These are phyloP conservation scores for Suillus lakei DNA, from an alignment of 768 basidiomycete genomes.

Conservation along the genomic window DNA sequence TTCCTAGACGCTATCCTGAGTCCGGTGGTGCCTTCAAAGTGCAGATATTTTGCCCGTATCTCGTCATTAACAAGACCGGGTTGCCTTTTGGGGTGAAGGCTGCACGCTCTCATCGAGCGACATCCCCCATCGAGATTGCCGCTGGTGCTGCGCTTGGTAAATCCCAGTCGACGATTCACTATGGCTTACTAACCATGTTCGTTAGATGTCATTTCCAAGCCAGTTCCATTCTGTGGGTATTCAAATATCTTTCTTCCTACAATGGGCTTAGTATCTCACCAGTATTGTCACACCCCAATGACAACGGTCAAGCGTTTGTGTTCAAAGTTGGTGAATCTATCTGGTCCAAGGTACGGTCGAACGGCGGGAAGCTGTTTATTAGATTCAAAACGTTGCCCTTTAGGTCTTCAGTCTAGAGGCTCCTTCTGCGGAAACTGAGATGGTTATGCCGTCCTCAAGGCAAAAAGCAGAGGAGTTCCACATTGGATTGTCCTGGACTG, in stretches of 20 bases:
- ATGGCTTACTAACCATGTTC: slow-evolving; percentile 9
- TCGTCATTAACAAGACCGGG: slow-evolving; percentile 92
- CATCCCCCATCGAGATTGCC: slow-evolving; percentile 78
- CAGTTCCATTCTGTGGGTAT: slow-evolving; percentile 82
- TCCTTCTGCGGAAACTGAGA: slow-evolving; percentile 85
- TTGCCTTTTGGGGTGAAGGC: slow-evolving; percentile 79
- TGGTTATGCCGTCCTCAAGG: slow-evolving; percentile 68
- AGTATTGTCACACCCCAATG: slow-evolving; percentile 89
- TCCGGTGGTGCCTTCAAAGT: slow-evolving; percentile 97
- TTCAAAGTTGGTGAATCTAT: slow-evolving; percentile 80
- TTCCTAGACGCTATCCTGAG: slow-evolving; percentile 71
- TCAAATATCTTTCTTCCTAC: slow-evolving; percentile 7
- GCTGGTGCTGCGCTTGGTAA: slow-evolving; percentile 74
- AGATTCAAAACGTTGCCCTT: slow-evolving; percentile 14
- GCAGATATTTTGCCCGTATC: slow-evolving; percentile 89
- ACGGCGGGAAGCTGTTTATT: slow-evolving; percentile 5
- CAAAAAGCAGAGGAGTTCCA: slow-evolving; percentile 74
- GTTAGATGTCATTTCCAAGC: slow-evolving; percentile 51
- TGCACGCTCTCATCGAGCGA: slow-evolving; percentile 61
- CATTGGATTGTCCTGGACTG: slow-evolving; percentile 88
- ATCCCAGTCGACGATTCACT: slow-evolving; percentile 15
- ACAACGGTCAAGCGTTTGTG: slow-evolving; percentile 81
- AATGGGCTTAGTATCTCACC: slow-evolving; percentile 8
- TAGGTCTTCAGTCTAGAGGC: slow-evolving; percentile 91
- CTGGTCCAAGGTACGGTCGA: slow-evolving; percentile 80